A percentile compares a stretch with the other conserved stretches of the same genome.
phyloP scores from a whole-genome alignment of 2,329 filamentous ascomycete genomes.

The Sarocladium kiliense region DNA sequence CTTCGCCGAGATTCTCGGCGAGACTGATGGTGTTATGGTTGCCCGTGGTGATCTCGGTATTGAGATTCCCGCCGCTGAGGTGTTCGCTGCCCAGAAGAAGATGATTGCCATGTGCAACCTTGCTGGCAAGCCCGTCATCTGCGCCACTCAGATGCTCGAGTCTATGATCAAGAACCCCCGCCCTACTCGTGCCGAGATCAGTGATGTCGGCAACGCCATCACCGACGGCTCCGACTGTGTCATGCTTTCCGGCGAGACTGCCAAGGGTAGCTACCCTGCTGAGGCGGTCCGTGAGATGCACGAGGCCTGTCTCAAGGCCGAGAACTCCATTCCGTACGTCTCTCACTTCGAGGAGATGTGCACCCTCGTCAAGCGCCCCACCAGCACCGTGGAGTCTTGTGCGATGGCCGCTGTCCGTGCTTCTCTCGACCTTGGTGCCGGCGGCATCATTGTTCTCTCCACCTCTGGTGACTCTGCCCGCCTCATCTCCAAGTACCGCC shows the following conservation, averaged over 20 bases:
- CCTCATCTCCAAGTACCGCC: slow-evolving; percentile 95
- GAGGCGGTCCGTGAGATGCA: slow-evolving; percentile 98
- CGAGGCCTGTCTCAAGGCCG: slow-evolving; percentile 92
- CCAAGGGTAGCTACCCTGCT: slow-evolving; percentile 91
- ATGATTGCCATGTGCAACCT: slow-evolving; percentile 99
- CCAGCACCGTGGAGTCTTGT: slow-evolving; percentile 85
- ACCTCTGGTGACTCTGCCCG: slow-evolving; percentile 94
- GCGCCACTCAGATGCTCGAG: slow-evolving; percentile 99
- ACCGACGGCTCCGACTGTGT: slow-evolving; percentile 98
- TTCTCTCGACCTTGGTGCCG: slow-evolving; percentile 92
- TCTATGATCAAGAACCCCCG: slow-evolving; percentile 99
- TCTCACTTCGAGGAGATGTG: slow-evolving; percentile 95
- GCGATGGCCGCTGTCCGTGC: slow-evolving; percentile 96
- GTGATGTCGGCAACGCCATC: slow-evolving; percentile 96
- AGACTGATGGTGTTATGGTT: slow-evolving; percentile 99
- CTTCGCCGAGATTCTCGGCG: slow-evolving; percentile 92
- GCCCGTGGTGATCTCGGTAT: slow-evolving; percentile 95
- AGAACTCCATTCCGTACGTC: slow-evolving; percentile 96
- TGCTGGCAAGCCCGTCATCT: slow-evolving; percentile 97
- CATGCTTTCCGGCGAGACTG: slow-evolving; percentile 98
- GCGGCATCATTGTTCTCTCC: slow-evolving; percentile 92
- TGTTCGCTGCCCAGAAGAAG: slow-evolving; percentile 99
- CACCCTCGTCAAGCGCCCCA: slow-evolving; percentile 74
- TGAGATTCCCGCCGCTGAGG: slow-evolving; percentile 96
- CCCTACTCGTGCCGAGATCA: slow-evolving; percentile 96